Base-by-base conservation (phyloP, 1,139 yeast species). In the Candida sp. region DNA sequence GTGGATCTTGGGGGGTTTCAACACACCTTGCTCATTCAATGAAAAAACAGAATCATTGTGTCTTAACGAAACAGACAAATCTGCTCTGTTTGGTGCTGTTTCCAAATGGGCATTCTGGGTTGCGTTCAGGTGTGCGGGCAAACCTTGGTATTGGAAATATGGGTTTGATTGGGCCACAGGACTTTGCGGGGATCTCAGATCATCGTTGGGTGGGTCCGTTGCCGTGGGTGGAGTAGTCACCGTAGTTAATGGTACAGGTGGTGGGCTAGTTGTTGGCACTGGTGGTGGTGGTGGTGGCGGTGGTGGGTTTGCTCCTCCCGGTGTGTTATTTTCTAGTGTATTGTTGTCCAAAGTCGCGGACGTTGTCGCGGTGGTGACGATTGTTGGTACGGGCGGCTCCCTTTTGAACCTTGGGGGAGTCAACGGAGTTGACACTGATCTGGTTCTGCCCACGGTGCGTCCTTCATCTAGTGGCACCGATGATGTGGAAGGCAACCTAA, bases 61-160 rank as follows among this genome's bases (percentile, higher is more conserved):
- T 47, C 81, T 68, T 44, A 77, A 67, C 3, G 75, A 65, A 5
- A 77, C 72, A 0, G 73, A 65, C 12, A 74, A 55, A 37, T 67
- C 71, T 7, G 57, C 52, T 44, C 49, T 42, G 34, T 49, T 51
- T 17, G 39, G 41, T 23, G 44, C 48, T n/a, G 44, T 27, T 7
- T 48, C 45, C 17, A 35, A 30, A 28, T 42, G 49, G 2, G 45
- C 23, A 34, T 46, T 46, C 28, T 49, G 55, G 4, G 40, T 39
- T 7, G 53, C 25, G 4, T 57, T 68, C 45, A 74, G 64, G 57
- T 82, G 85, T 4, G 83, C 83, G 3, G 86, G 86, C 7, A 78
- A 63, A 0, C 86, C 86, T 56, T 82, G 86, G 56, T 79, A 81
- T 5, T 78, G 79, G 62, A 82, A 82, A 61, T 79, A 78, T 47